Percentiles rank a stretch among this genome's conserved stretches.
These are phyloP conservation scores for Plasmodium berghei DNA, from an alignment of 169 alveolate species.

Conservation along the genomic window DNA sequence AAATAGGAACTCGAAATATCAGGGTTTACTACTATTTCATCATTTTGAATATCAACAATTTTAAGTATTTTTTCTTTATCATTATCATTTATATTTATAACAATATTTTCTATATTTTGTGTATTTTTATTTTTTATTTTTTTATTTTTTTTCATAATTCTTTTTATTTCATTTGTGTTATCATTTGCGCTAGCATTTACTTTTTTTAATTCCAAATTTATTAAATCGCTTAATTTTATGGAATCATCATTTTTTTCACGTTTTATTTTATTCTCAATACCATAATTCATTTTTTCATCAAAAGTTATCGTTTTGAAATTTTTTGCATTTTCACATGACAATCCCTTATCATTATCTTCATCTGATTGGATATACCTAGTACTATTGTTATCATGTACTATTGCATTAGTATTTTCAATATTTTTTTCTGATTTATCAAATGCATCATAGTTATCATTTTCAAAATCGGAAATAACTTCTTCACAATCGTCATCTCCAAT, in stretches of 20 bases:
- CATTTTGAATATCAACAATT: constrained; percentile 44
- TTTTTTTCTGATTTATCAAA: background rate
- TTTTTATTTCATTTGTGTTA: constrained; percentile 14
- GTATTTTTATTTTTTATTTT: constrained; percentile 46
- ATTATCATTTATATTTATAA: constrained; percentile 25
- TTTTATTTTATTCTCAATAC: background rate
- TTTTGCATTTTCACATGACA: background rate
- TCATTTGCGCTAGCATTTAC: constrained; percentile 3
- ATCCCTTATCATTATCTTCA: background rate
- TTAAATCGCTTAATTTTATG: constrained; percentile 43
- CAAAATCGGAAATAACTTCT: background rate
- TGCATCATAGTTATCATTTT: no score
- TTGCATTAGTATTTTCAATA: background rate
- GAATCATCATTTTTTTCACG: constrained; percentile 7
- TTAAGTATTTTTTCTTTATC: constrained; percentile 50
- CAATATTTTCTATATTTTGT: background rate
- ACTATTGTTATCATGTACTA: background rate
- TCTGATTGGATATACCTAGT: background rate
- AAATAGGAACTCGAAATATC: background rate
- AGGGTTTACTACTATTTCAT: constrained; percentile 6
- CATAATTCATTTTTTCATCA: background rate
- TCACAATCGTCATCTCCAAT: background rate
- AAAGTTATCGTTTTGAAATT: background rate
- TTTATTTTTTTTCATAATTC: constrained; percentile 13
- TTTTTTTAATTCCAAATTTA: constrained; percentile 21